Evolutionary conservation across 345 rosid genomes (phyloP).

Genomic region (Psidium guajava): DNA sequence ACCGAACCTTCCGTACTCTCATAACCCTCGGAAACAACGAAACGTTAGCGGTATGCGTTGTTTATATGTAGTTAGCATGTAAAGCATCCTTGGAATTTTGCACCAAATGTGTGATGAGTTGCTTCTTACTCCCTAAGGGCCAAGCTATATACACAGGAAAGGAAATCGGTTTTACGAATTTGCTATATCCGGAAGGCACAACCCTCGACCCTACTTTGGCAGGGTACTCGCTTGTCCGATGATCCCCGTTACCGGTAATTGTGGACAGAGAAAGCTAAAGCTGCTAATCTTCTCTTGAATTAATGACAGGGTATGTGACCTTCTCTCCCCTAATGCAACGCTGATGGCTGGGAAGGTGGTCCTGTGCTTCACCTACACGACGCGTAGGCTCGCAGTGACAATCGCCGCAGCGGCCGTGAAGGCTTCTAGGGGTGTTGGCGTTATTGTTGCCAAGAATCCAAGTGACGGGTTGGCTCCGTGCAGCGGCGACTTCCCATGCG

Average conservation of each 20-base stretch:
- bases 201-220: constrained; percentile 17
- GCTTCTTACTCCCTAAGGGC: constrained; percentile 27
- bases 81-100: neutral
- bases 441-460: constrained; percentile 47
- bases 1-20: constrained; percentile 26
- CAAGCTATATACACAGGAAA: constrained; percentile 32
- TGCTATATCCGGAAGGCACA: constrained; percentile 28
- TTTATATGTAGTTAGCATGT: neutral
- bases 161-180: constrained; percentile 22
- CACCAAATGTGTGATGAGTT: neutral
- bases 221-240: constrained; percentile 9
- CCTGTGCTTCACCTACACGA: constrained; percentile 29
- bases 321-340: constrained; percentile 17
- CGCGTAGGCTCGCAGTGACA: neutral
- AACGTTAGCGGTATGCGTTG: constrained; percentile 3
- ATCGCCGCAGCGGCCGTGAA: constrained; percentile 11
- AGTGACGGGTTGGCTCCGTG: constrained; percentile 24
- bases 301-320: constrained; percentile 25
- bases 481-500: constrained; percentile 25
- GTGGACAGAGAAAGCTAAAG: neutral
- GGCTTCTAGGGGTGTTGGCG: constrained; percentile 32
- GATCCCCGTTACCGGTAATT: neutral
- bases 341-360: constrained; percentile 40
- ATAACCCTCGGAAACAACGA: constrained; percentile 35
- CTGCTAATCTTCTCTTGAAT: neutral